Percentiles rank a stretch among this genome's conserved stretches.
phyloP scores from a whole-genome alignment of 306 rosid species.

The Hippophae tibetana region DNA sequence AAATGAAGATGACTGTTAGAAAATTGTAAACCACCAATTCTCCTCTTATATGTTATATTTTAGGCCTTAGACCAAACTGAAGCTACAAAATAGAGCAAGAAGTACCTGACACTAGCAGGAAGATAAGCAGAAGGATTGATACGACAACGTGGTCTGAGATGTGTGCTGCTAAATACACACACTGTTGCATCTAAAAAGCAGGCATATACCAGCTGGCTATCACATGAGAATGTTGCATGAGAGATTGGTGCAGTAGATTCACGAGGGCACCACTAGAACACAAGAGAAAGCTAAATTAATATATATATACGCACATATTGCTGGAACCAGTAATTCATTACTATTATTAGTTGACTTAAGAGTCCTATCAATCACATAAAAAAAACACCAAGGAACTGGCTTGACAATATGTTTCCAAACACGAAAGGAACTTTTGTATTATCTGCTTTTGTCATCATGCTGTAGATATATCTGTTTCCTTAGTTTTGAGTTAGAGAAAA shows the following conservation, averaged over 20 bases:
- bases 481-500: no score
- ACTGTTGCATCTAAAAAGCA: conserved; percentile 81
- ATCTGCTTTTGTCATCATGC: no score
- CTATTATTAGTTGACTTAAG: not conserved
- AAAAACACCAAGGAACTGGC: no score
- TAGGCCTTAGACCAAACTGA: not conserved
- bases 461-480: no score
- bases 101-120: conserved; percentile 68
- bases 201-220: conserved; percentile 86
- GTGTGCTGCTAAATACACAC: conserved; percentile 61
- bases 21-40: no score
- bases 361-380: no score
- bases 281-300: conserved; percentile 8
- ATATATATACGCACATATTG: not conserved
- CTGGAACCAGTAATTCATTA: not conserved
- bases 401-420: no score
- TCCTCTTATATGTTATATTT: no score
- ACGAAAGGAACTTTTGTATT: no score
- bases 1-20: no score
- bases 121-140: conserved; percentile 84
- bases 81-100: not conserved
- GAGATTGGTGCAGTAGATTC: conserved; percentile 86
- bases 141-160: conserved; percentile 77
- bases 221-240: conserved; percentile 93
- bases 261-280: conserved; percentile 61